Conservation (phyloP, 352 stramenopile species). For the Hyaloperonospora brassicae region DNA sequence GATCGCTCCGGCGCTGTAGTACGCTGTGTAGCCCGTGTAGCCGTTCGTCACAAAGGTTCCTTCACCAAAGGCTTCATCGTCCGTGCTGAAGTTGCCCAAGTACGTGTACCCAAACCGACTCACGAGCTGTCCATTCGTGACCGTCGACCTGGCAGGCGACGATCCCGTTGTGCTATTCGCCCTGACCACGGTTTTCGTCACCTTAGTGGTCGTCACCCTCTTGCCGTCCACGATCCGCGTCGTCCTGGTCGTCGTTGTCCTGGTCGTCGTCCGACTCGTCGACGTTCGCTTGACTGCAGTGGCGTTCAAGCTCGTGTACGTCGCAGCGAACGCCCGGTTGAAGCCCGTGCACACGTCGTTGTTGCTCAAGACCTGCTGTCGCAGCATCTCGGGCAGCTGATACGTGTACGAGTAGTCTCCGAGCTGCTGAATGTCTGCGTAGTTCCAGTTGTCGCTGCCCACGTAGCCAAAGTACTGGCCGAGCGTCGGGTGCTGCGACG, state of each 20-base stretch:
- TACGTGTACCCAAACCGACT: slow-evolving; percentile 38
- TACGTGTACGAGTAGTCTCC: slow-evolving; percentile 71
- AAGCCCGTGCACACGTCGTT: slow-evolving; percentile 53
- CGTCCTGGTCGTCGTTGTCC: slow-evolving; percentile 35
- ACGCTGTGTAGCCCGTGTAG: slow-evolving; percentile 40
- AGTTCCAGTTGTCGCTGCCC: slow-evolving; percentile 50
- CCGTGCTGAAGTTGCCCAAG: slow-evolving; percentile 37
- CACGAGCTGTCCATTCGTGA: slow-evolving; percentile 24
- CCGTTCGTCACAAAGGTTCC: slow-evolving; percentile 37
- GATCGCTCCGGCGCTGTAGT: slow-evolving; percentile 32
- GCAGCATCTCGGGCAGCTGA: slow-evolving; percentile 47
- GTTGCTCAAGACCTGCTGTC: slow-evolving; percentile 59
- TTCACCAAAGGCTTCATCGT: slow-evolving; percentile 25
- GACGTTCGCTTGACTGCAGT: slow-evolving; percentile 34
- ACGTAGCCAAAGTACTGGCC: slow-evolving; percentile 55
- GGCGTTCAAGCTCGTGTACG: slow-evolving; percentile 32
- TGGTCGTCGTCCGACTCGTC: slow-evolving; percentile 37
- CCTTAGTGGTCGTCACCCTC: slow-evolving; percentile 46
- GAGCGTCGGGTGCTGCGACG: slow-evolving; percentile 48
- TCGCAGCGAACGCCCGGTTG: slow-evolving; percentile 34
- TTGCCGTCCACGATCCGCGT: slow-evolving; percentile 44
- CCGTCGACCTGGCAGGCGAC: slow-evolving; percentile 26
- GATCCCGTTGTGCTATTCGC: slow-evolving; percentile 31
- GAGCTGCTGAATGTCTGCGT: slow-evolving; percentile 52
- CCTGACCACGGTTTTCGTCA: slow-evolving; percentile 30